Evolutionary conservation across 2,329 filamentous ascomycete genomes (phyloP).

Genomic region (Lachnellula willkommii): DNA sequence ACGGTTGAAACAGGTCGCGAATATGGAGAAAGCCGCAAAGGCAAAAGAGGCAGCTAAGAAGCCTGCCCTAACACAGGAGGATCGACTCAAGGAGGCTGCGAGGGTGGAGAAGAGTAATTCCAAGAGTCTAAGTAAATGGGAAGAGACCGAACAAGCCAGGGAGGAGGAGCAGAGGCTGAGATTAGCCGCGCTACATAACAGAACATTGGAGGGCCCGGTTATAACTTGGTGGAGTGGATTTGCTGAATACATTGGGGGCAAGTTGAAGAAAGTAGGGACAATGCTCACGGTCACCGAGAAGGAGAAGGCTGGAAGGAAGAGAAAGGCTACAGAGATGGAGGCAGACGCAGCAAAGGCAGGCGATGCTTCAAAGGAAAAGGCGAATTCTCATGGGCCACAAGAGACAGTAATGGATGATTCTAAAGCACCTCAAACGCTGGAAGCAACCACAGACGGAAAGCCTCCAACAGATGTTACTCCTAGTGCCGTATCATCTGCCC

Average conservation of each 20-base stretch:
- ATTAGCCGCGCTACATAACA: conserved; percentile 80
- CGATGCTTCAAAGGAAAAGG: conserved; percentile 2
- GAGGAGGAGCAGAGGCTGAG: conserved; percentile 78
- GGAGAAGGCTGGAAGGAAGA: conserved; percentile 46
- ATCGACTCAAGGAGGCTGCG: conserved; percentile 77
- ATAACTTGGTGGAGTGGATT: conserved; percentile 93
- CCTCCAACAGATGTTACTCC: not conserved
- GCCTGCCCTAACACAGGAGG: conserved; percentile 81
- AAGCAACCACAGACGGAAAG: not conserved
- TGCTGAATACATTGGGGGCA: conserved; percentile 72
- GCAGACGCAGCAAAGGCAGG: conserved; percentile 11
- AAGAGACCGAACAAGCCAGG: conserved; percentile 83
- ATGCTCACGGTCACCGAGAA: conserved; percentile 56
- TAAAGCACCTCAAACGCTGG: conserved; percentile 1
- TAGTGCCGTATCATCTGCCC: not conserved
- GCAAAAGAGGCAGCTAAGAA: conserved; percentile 66
- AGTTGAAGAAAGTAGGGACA: conserved; percentile 65
- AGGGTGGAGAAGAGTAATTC: conserved; percentile 79
- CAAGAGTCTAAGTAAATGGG: conserved; percentile 89
- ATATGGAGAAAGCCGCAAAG: conserved; percentile 56
- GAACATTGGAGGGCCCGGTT: conserved; percentile 81
- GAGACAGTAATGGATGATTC: not conserved
- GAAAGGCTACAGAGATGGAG: conserved; percentile 49
- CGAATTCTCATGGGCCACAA: conserved; percentile 2
- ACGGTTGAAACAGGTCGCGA: conserved; percentile 63